A percentile compares a stretch with the other conserved stretches of the same genome.
These are phyloP conservation scores for Trichosporon asahii DNA, from an alignment of 1,284 basidiomycete genomes.

Conservation along the genomic window DNA sequence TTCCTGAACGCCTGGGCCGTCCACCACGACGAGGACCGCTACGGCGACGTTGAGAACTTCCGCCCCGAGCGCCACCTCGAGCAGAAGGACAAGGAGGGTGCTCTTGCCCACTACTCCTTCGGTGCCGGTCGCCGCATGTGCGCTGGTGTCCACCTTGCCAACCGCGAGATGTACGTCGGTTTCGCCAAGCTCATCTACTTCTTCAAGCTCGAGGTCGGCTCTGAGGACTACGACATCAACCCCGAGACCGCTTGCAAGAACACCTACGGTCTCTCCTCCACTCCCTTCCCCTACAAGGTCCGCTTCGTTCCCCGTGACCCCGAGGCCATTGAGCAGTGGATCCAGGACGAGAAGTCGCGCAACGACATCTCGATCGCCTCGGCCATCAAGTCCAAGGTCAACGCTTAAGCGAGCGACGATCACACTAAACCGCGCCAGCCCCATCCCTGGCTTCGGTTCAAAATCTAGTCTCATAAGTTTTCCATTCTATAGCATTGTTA, in stretches of 20 bases:
- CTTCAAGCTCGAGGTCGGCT: constrained; percentile 25
- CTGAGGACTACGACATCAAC: constrained; percentile 21
- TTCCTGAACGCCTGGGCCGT: constrained; percentile 44
- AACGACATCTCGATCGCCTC: constrained; percentile 22
- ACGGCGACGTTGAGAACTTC: constrained; percentile 24
- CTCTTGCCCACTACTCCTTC: constrained; percentile 24
- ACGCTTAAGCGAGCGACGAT: not conserved
- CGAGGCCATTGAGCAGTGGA: constrained; percentile 23
- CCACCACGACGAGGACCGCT: constrained; percentile 29
- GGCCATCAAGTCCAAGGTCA: not conserved
- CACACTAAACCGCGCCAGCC: not conserved
- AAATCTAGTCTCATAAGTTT: no score
- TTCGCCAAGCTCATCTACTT: constrained; percentile 25
- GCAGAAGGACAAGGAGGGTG: constrained; percentile 13
- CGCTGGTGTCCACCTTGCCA: constrained; percentile 26
- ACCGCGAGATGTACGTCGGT: constrained; percentile 27
- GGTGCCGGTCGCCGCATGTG: constrained; percentile 29
- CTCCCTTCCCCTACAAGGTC: constrained; percentile 22
- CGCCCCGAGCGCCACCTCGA: constrained; percentile 26
- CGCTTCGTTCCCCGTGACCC: constrained; percentile 24
- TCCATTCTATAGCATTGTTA: no score
- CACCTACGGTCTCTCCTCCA: constrained; percentile 12
- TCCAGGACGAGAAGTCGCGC: constrained; percentile 23
- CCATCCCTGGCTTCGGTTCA: no score
- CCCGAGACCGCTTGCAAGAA: constrained; percentile 21